A percentile compares a stretch with the other conserved stretches of the same genome.
Conservation (phyloP, 2,329 filamentous ascomycete species). For the Achaetomium macrosporum region DNA sequence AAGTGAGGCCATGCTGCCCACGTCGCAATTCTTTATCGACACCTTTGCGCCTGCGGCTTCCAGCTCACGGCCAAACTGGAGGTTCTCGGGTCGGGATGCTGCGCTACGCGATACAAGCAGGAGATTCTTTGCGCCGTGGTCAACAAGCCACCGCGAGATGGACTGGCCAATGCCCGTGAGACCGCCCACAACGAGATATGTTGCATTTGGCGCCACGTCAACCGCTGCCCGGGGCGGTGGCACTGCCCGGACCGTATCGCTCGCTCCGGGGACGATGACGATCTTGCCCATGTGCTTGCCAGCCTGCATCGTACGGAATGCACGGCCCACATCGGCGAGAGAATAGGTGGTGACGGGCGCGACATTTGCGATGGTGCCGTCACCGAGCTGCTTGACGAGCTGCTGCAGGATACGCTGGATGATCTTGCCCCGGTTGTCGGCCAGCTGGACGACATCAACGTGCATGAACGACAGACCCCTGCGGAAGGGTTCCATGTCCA, state of each 20-base stretch:
- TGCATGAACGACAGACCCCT: conserved; percentile 31
- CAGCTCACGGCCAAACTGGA: too few species aligned
- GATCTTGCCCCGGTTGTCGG: conserved; percentile 15
- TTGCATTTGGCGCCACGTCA: conserved; percentile 17
- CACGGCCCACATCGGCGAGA: conserved; percentile 29
- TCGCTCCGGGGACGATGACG: conserved; percentile 20
- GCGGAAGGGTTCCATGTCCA: conserved; percentile 42
- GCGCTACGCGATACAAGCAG: conserved; percentile 29
- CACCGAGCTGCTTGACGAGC: conserved; percentile 22
- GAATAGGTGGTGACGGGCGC: conserved; percentile 28
- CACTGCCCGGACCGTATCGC: too few species aligned
- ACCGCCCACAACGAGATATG: conserved; percentile 32
- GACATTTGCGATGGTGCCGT: conserved; percentile 25
- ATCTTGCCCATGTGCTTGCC: conserved; percentile 42
- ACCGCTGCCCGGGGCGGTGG: too few species aligned
- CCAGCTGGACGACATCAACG: conserved; percentile 30
- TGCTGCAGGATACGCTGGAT: conserved; percentile 21
- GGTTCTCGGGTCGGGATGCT: conserved; percentile 6
- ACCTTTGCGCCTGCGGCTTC: too few species aligned
- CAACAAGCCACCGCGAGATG: conserved; percentile 28
- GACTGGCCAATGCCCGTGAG: conserved; percentile 32
- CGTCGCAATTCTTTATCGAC: conserved; percentile 22
- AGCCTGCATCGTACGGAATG: conserved; percentile 39
- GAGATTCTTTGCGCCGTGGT: conserved; percentile 29
- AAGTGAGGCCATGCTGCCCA: conserved; percentile 28